Evolutionary conservation across 2,329 filamentous ascomycete species (phyloP).

Genomic region (Fonsecaea pedrosoi): DNA sequence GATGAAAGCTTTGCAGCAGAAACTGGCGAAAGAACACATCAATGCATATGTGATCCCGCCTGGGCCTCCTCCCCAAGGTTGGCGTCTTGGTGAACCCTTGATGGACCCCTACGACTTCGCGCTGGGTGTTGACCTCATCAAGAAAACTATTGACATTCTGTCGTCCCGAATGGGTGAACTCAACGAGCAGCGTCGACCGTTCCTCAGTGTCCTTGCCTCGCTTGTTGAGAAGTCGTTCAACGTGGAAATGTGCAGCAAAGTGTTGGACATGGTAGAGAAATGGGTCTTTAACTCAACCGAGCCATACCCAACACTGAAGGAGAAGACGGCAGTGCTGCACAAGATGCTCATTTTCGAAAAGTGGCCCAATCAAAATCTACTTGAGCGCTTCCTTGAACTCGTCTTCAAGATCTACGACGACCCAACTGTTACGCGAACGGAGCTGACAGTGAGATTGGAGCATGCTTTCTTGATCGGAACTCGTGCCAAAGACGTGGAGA

Average conservation of each 20-base stretch:
- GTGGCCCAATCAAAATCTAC: constrained; percentile 78
- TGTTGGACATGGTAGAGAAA: constrained; percentile 87
- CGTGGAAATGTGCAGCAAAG: constrained; percentile 85
- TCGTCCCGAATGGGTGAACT: constrained; percentile 90
- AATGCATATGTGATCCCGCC: constrained; percentile 65
- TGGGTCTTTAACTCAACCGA: constrained; percentile 98
- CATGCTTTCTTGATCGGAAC: constrained; percentile 97
- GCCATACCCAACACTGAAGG: constrained; percentile 95
- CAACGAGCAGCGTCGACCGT: constrained; percentile 87
- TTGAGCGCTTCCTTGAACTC: constrained; percentile 91
- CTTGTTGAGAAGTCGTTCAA: constrained; percentile 95
- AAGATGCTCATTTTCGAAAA: constrained; percentile 98
- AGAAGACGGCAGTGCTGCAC: constrained; percentile 97
- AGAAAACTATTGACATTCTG: constrained; percentile 93
- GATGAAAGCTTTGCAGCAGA: constrained; percentile 91
- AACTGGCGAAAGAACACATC: constrained; percentile 92
- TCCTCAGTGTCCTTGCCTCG: constrained; percentile 91
- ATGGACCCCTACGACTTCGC: constrained; percentile 79
- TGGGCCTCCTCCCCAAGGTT: constrained; percentile 47
- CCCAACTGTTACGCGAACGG: constrained; percentile 90
- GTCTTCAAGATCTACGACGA: constrained; percentile 99
- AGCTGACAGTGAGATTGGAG: constrained; percentile 95
- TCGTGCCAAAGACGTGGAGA: constrained; percentile 88
- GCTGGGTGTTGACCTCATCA: constrained; percentile 86
- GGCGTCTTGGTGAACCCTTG: constrained; percentile 49